Percentiles rank a stretch among this genome's conserved stretches.
These are phyloP conservation scores for Dipodascopsis tothii DNA, from an alignment of 805 yeast genomes.

Conservation along the genomic window DNA sequence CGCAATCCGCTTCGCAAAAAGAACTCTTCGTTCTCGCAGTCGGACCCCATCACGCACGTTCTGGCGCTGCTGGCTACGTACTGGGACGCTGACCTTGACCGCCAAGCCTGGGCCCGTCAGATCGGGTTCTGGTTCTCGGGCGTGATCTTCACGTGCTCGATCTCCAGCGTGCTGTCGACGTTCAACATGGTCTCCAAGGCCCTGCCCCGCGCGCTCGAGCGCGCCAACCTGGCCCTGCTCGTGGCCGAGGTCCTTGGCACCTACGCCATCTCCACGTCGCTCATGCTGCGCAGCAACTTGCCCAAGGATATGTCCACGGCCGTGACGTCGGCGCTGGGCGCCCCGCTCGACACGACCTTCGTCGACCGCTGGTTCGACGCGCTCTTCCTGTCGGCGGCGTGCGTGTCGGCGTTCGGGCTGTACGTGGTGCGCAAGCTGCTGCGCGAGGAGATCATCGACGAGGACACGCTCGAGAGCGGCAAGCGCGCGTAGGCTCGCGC, in stretches of 20 bases:
- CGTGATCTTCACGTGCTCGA: slow-evolving; percentile 31
- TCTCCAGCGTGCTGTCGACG: slow-evolving; percentile 34
- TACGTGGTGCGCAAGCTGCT: slow-evolving; percentile 15
- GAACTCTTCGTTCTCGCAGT: slow-evolving; percentile 20
- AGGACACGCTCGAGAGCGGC: slow-evolving; percentile 21
- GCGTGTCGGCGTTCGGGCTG: slow-evolving; percentile 27
- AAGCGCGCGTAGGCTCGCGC: slow-evolving; percentile 19
- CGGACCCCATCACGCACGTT: slow-evolving; percentile 23
- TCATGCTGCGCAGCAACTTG: slow-evolving; percentile 35
- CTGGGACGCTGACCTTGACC: slow-evolving; percentile 26
- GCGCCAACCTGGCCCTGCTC: slow-evolving; percentile 26
- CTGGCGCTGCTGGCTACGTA: slow-evolving; percentile 23
- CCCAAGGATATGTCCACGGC: slow-evolving; percentile 36
- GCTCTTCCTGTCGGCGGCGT: slow-evolving; percentile 30
- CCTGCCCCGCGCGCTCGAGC: slow-evolving; percentile 27
- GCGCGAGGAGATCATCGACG: slow-evolving; percentile 18
- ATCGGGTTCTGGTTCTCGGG: slow-evolving; percentile 37
- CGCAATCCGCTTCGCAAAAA: slow-evolving; percentile 27
- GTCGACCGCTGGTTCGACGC: slow-evolving; percentile 37
- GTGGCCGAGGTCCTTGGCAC: slow-evolving; percentile 35
- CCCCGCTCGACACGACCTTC: slow-evolving; percentile 33
- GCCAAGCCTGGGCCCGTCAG: slow-evolving; percentile 34
- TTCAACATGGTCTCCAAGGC: slow-evolving; percentile 29
- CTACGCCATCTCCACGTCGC: slow-evolving; percentile 36
- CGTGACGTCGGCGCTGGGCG: slow-evolving; percentile 35